Evolutionary conservation across 2,329 filamentous ascomycete genomes (phyloP).

Genomic region (Neocucurbitaria cava): DNA sequence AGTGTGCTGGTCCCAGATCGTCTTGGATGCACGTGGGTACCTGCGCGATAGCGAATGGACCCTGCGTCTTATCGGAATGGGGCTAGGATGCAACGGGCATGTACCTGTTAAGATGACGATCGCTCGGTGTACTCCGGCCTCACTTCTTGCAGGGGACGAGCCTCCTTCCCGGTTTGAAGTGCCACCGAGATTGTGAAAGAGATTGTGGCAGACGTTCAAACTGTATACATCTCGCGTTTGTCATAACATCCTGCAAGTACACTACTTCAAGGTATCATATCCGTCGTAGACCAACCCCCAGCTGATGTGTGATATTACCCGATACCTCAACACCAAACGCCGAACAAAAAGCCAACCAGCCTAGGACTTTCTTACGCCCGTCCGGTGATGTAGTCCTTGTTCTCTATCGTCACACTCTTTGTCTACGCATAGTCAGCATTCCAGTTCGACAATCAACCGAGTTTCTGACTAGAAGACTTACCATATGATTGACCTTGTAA

Average conservation of each 20-base stretch:
- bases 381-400: slow-evolving; percentile 54
- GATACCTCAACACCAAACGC: slow-evolving; percentile 8
- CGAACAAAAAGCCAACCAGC: slow-evolving; percentile 2
- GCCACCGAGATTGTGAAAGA: no score
- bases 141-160: no score
- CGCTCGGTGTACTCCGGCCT: no score
- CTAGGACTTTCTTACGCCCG: slow-evolving; percentile 16
- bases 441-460: neutral
- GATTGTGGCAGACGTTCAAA: no score
- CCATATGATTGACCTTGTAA: slow-evolving; percentile 99
- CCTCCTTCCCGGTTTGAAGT: no score
- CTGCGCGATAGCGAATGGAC: neutral
- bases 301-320: neutral
- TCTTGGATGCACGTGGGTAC: neutral
- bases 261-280: slow-evolving; percentile 14
- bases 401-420: slow-evolving; percentile 61
- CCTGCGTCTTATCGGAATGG: neutral
- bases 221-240: slow-evolving; percentile 2
- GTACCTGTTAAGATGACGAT: neutral
- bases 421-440: slow-evolving; percentile 49
- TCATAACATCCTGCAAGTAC: slow-evolving; percentile 9
- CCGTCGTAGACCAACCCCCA: slow-evolving; percentile 1
- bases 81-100: neutral
- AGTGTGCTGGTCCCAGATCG: no score
- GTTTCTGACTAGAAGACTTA: slow-evolving; percentile 40